Base-by-base conservation (phyloP, 805 yeast species). In the Candida quercuum region DNA sequence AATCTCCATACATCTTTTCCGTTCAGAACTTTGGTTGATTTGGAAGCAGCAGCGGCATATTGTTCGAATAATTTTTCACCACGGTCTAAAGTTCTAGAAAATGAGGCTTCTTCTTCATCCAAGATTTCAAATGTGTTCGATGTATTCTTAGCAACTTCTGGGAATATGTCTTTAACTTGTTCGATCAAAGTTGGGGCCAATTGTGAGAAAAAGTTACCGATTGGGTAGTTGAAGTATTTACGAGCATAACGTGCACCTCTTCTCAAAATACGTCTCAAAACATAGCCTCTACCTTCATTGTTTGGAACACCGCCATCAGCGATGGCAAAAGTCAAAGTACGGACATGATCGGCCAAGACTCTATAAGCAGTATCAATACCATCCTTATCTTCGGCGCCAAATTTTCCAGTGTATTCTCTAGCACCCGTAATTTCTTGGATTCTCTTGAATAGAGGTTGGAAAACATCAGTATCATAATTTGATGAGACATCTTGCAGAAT, bases 301-400 rank as follows among this genome's bases (percentile, higher is more conserved):
- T 93, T 93, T 58, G 99, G 99, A 40, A 93, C 97, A 57, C 99
- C 99, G 56, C 99, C 99, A 63, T 93, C 99, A 28, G 95, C 86
- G 42, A 93, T 73, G 35, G 99, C 97, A 63, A 93, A 86, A 3
- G 96, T 86, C 60, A 93, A 74, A 19, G 99, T 93, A 66, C 99
- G 82, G 26, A 93, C 97, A 61, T 93, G 99, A 66, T 93, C 99
- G 39, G 99, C 99, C 51, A 93, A 76, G 31, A 93, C 98, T 63
- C 99, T 79, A 71, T 93, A 93, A 37, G 99, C 98, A 31, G 97
- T 93, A 60, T 93, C 99, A 47, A 93, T 77, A 60, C 97, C 98
- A 57, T 93, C 98, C 23, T 60, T 72, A 55, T 91, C 99, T 43
- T 88, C 98, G 30, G 73, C 80, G 48, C 96, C 99, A 51, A 93